Percentiles rank a stretch among this genome's conserved stretches.
Evolutionary conservation across 768 basidiomycete species (phyloP).

Genomic region (Phanerochaete sordida): DNA sequence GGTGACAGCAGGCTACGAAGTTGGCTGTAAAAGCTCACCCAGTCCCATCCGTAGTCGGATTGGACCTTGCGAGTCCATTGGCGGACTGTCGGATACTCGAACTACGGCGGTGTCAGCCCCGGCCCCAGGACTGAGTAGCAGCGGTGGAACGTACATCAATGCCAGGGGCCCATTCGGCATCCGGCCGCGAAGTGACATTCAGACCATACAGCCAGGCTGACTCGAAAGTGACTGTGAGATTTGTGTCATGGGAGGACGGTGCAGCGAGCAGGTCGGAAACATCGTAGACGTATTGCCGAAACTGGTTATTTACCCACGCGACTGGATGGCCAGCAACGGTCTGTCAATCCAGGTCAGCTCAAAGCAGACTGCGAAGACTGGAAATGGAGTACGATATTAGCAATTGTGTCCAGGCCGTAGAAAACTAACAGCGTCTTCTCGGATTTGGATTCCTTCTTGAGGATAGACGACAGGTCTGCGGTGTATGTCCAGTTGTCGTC

Average conservation of each 20-base stretch:
- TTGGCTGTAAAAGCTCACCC: too few relatives aligned
- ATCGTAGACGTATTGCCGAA: conserved; percentile 52
- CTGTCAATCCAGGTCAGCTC: conserved; percentile 24
- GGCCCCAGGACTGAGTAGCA: not conserved
- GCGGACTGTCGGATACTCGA: conserved; percentile 46
- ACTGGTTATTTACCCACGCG: conserved; percentile 57
- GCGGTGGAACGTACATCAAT: conserved; percentile 1
- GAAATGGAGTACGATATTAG: conserved; percentile 52
- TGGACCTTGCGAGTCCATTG: conserved; percentile 48
- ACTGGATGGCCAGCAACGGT: conserved; percentile 48
- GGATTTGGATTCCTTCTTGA: conserved; percentile 6
- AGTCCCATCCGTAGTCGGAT: conserved; percentile 62
- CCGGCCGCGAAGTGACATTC: conserved; percentile 49
- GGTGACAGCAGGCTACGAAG: too few relatives aligned
- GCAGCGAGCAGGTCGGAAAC: conserved; percentile 39
- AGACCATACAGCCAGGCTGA: conserved; percentile 51
- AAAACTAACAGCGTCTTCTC: conserved; percentile 41
- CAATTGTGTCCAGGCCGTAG: conserved; percentile 56
- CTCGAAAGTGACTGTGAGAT: conserved; percentile 49
- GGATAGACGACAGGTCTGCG: conserved; percentile 46
- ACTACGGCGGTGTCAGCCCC: conserved; percentile 28
- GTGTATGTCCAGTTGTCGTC: conserved; percentile 60
- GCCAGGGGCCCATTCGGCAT: conserved; percentile 32
- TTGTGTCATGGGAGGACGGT: conserved; percentile 31
- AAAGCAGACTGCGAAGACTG: not conserved